Base-by-base conservation (phyloP, 164 flowering plant genomes). In the Paratinospora sagittata region DNA sequence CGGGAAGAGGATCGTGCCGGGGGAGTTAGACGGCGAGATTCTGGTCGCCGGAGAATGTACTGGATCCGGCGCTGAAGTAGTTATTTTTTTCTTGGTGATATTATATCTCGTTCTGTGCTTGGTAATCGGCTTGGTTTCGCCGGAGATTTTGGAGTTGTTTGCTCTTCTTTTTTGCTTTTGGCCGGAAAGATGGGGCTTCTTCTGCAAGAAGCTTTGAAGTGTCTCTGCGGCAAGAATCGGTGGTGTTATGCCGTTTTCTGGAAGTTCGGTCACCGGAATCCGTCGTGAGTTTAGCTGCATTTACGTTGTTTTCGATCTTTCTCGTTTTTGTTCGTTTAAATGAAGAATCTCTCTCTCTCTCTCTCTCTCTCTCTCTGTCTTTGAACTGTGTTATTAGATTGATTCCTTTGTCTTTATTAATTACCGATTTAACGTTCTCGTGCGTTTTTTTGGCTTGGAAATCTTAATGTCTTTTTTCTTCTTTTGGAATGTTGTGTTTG, bases 211-310 rank as follows among this genome's bases (percentile, higher is more conserved):
- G 89, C 81, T 61, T 76, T 94, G 67, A 90, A 80, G 85, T 72
- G 80, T 58, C 81, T 94, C 17, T 94, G 98, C 76, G 82, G 85
- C 21, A 82, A 75, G 19, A 82, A 82, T 71, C 87, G 82, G 61
- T 94, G 98, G 98, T 78, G 84, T 67, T 94, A 94, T 78, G 95
- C 98, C 67, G 92, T 91, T 76, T 89, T 90, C 79, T 94, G 98
- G 98, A 94, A 88, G 82, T 78, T 86, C 67, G 91, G 90, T 16
- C 84, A 82, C 74, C 88, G 81, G 73, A 94, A 90, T 78, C 87
- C 95, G 37, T 81, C 77, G 98, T 94, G 72, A 83, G 85, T 80
- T 67, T 11, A 13, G 34, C 39, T 34, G 58, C 74, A 58, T 63
- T 63, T 62, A 12, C 36, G 45, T 19, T 26, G 19, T 30, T 63